Evolutionary conservation across 768 basidiomycete genomes (phyloP), one percentile per base, ranked within the genome.

Genomic region (Agrocybe praecox): DNA sequence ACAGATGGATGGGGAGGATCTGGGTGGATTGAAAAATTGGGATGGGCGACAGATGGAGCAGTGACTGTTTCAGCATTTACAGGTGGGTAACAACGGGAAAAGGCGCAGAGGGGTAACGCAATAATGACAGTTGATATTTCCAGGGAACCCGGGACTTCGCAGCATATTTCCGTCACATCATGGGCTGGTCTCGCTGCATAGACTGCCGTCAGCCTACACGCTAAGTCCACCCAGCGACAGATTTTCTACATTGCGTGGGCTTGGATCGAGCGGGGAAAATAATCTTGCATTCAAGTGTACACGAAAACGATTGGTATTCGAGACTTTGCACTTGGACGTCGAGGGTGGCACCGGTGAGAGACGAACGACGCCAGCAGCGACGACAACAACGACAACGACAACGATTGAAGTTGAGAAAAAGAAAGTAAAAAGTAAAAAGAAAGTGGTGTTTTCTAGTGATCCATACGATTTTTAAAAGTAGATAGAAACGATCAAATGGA

Each of bases 231-330:
- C 92, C 0, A 93, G 93, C 56, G 89, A 94, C 63, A 88, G 84
- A 62, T 86, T 86, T 59, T 98, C 96, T 6, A 80, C 83, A 6
- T 79, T 99, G 45, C 88, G 96, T 11, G 95, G 94, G 12, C 76
- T 96, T 47, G 80, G 84, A 21, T 74, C 79, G 17, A 85, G 86
- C n/a, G 91, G 95, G 8, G 96, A 98, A 70, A 98, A 98, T 73
- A 98, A 98, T 65, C 80, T 99, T 8, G 94, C 90, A 12, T 99
- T 98, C 81, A 91, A 88, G 69, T 90, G 92, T 66, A 97, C 88
- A 65, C 79, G 96, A 63, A 94, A 91, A 68, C 77, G 94, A 49
- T 79, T 98, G 55, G 75, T 96, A 19, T 84, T 98, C 63, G 96
- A 98, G 75, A 98, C 94, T 22, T 76, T 98, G 56, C 94, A 96